phyloP scores from a whole-genome alignment of 306 rosid genomes.

The Cucurbita ficifolia region DNA sequence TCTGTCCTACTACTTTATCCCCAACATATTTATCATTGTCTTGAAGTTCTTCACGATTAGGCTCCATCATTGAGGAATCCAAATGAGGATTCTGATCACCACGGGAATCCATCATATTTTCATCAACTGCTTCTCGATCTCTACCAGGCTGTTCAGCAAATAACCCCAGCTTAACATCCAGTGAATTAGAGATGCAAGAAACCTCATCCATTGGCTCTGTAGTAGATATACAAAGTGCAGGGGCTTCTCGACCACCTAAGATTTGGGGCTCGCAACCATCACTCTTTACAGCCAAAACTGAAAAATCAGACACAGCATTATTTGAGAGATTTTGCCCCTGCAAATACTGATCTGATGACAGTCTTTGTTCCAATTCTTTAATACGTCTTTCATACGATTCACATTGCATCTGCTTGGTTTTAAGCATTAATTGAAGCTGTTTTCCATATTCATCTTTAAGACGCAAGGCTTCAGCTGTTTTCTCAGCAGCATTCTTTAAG shows the following conservation, averaged over 20 bases:
- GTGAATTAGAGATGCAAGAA: conserved; percentile 73
- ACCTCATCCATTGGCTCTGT: conserved; percentile 91
- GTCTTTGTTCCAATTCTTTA: conserved; percentile 82
- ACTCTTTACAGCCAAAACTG: conserved; percentile 36
- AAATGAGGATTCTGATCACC: conserved; percentile 50
- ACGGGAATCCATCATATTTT: conserved; percentile 88
- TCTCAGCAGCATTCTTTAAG: conserved; percentile 58
- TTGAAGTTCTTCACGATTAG: conserved; percentile 49
- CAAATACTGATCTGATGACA: conserved; percentile 60
- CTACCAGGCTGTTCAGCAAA: conserved; percentile 42
- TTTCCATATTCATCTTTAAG: conserved; percentile 75
- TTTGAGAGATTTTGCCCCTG: conserved; percentile 49
- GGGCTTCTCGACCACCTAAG: conserved; percentile 27
- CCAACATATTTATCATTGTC: conserved; percentile 42
- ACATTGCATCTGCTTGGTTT: conserved; percentile 67
- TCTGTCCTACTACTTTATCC: conserved; percentile 45
- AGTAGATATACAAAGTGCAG: conserved; percentile 39
- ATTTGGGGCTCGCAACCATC: conserved; percentile 34
- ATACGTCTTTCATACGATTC: conserved; percentile 79
- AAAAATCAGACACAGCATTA: conserved; percentile 28
- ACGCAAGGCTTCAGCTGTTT: conserved; percentile 84
- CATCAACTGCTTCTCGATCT: conserved; percentile 63
- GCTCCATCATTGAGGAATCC: conserved; percentile 87
- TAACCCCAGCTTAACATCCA: conserved; percentile 60
- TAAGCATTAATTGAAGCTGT: conserved; percentile 68